Evolutionary conservation across 306 rosid species (phyloP), one percentile per base, ranked within the genome.

Genomic region (Corylus avellana): DNA sequence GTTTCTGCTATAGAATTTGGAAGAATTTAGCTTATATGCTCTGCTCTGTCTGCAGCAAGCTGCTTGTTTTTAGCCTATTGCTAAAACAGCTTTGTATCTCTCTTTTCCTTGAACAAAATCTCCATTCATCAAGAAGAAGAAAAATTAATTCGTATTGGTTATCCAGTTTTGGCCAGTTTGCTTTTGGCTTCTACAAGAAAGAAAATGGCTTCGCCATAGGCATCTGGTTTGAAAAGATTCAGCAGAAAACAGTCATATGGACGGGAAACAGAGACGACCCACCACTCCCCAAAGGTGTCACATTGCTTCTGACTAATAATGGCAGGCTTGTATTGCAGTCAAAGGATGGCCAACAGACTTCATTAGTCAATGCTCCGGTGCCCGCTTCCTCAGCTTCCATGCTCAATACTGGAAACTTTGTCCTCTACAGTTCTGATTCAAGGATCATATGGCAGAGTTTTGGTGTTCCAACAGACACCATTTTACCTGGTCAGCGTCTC

Each of bases 331-430:
- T 67, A 50, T 8, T 67, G 6, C 2, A 4, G 17, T 6, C 42
- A 13, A 51, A 29, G 3, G n/a, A 9, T 25, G 18, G 49, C 66
- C 12, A 8, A 76, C 22, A 18, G 32, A 67, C 35, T 35, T 12
- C 2, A 71, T 8, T 57, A 3, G 0, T 5, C 4, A 37, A 69
- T 6, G 35, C 47, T 58, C 22, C 55, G 13, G 27, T 61, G 63
- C 39, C 82, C 4, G 49, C 49, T 25, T 61, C 37, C 49, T 35
- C 29, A 0, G 85, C 89, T 62, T 80, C 77, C 16, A 68, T 84
- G 80, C 80, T 82, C 55, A 32, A 86, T 47, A 27, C 79, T 4
- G 87, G 86, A 12, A 81, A 86, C 61, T 81, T 86, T 1, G 83
- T 81, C 14, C 73, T 86, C 70, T 62, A 64, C 64, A 56, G 68